Evolutionary conservation across 306 rosid species (phyloP).

Genomic region (Lotus japonicus): DNA sequence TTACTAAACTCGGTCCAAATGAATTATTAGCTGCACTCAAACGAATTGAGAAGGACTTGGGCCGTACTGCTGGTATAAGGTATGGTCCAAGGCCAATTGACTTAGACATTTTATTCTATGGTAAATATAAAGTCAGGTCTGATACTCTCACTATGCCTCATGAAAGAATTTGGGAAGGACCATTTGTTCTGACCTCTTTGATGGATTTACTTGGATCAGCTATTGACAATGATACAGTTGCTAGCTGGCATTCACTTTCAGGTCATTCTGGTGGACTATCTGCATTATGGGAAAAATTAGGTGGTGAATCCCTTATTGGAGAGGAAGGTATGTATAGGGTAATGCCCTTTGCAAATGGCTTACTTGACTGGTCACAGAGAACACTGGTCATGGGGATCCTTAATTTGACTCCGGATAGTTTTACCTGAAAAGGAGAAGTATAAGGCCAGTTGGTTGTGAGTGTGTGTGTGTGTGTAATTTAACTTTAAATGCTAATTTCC

Average conservation of each 20-base stretch:
- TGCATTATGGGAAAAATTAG: slow-evolving; percentile 63
- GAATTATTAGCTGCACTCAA: slow-evolving; percentile 65
- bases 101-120: slow-evolving; percentile 83
- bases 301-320: slow-evolving; percentile 76
- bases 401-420: slow-evolving; percentile 92
- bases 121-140: slow-evolving; percentile 56
- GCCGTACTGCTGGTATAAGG: slow-evolving; percentile 68
- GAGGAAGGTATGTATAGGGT: slow-evolving; percentile 79
- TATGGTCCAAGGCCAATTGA: slow-evolving; percentile 95
- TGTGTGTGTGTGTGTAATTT: too few relatives aligned
- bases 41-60: slow-evolving; percentile 67
- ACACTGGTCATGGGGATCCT: slow-evolving; percentile 77
- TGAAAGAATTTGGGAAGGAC: slow-evolving; percentile 94
- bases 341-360: slow-evolving; percentile 54
- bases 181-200: slow-evolving; percentile 87
- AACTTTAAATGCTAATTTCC: too few relatives aligned
- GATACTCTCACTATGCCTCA: slow-evolving; percentile 70
- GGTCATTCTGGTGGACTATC: slow-evolving; percentile 50
- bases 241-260: slow-evolving; percentile 81
- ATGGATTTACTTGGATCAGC: slow-evolving; percentile 70
- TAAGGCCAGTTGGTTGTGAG: too few relatives aligned
- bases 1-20: slow-evolving; percentile 81
- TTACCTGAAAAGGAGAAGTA: too few relatives aligned
- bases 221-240: slow-evolving; percentile 54
- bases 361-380: slow-evolving; percentile 68